Base-by-base conservation (phyloP, 805 yeast species). In the Kodamaea jinghongensis region DNA sequence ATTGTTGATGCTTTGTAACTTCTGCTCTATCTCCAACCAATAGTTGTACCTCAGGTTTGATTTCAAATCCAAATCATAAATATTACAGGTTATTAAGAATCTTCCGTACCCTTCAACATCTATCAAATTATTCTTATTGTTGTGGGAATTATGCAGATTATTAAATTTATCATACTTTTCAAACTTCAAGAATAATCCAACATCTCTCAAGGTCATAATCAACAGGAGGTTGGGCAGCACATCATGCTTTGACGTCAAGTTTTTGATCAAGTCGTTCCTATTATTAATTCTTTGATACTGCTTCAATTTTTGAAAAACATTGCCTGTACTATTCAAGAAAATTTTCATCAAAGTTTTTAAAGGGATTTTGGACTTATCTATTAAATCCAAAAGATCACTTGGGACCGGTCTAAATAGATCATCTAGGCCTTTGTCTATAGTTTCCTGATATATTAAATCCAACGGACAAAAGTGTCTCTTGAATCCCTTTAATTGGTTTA, bases 161-260 rank as follows among this genome's bases (percentile, higher is more conserved):
- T 61, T 60, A 25, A 23, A 11, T 47, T 35, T 54, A 46, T 55
- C 58, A 36, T 53, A 55, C 41, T 56, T 56, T 37, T 58, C 63
- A 31, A 75, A 57, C 32, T 67, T 65, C 13, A 75, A 47, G 39
- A 78, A 70, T 12, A 79, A 49, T 0, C 83, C 78, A 17, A 79
- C 79, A 52, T 79, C 85, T 26, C 85, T 61, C 23, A 72, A 54
- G 0, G 83, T 65, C 83, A 79, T 79, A 4, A 69, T 64, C 14
- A 65, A 51, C 5, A 67, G 59, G 17, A 76, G 48, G 22, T 58
- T 61, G 1, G 65, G 65, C 42, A 65, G 64, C 7, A 73, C 78
- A 44, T 71, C 76, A 2, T 55, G 45, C 15, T 35, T 38, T n/a
- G 62, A 54, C 1, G 60, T 52, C 17, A 63, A 40, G 41, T 63